A percentile compares a stretch with the other conserved stretches of the same genome.
These are phyloP conservation scores for Microglena sp. DNA, from an alignment of 139 green algal species.

Conservation along the genomic window DNA sequence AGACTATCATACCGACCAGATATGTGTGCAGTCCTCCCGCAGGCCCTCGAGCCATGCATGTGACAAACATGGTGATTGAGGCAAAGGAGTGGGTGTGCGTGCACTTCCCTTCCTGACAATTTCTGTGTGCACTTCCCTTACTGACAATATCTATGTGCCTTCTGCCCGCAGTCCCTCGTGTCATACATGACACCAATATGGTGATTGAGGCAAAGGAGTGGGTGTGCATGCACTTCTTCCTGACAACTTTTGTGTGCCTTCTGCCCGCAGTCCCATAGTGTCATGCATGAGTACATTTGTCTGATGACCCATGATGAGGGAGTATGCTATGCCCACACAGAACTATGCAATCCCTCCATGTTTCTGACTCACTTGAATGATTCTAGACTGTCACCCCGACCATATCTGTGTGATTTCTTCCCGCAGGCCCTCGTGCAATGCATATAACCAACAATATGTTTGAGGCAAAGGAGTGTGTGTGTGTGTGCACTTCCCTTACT, in stretches of 20 bases:
- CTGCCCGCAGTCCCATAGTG: too few relatives aligned
- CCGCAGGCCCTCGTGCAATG: slow-evolving; percentile 31
- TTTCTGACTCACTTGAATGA: too few relatives aligned
- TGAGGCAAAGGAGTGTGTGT: slow-evolving; percentile 39
- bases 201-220: slow-evolving; percentile 34
- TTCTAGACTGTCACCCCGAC: too few relatives aligned
- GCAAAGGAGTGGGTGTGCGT: slow-evolving; percentile 32
- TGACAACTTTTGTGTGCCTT: slow-evolving; percentile 27
- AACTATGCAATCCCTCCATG: too few relatives aligned
- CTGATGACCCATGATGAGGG: slow-evolving; percentile 30
- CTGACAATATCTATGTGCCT: too few relatives aligned
- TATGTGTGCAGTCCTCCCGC: neutral
- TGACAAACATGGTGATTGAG: slow-evolving; percentile 35
- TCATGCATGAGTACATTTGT: slow-evolving; percentile 54
- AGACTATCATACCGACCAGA: too few relatives aligned
- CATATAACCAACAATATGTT: slow-evolving; percentile 39
- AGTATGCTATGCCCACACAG: slow-evolving; percentile 10
- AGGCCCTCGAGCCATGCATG: slow-evolving; percentile 39
- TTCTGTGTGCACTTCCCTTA: slow-evolving; percentile 33
- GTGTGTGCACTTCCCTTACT: slow-evolving; percentile 33
- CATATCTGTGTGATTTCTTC: neutral
- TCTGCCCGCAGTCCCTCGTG: too few relatives aligned
- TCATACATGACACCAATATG: slow-evolving; percentile 42
- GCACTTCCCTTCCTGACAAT: slow-evolving; percentile 40
- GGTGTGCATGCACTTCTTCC: slow-evolving; percentile 35